Conservation (phyloP, 331 rosid species). For the Cydonia oblonga region DNA sequence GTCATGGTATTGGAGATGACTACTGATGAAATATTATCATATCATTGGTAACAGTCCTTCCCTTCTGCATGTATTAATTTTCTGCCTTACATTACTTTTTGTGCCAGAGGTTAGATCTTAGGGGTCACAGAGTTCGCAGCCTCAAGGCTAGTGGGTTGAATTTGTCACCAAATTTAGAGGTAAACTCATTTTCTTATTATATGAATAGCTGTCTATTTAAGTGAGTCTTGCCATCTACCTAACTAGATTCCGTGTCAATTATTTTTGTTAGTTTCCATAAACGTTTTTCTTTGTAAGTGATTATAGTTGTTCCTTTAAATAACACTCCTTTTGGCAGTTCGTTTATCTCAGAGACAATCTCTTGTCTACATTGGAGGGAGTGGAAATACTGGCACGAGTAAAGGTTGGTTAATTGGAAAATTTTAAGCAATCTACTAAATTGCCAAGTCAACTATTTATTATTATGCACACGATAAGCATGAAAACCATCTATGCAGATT, state of each 20-base stretch:
- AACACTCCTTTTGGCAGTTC: slow-evolving; percentile 51
- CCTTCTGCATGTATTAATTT: slow-evolving; percentile 3
- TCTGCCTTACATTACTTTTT: slow-evolving; percentile 8
- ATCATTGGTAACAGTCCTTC: neutral
- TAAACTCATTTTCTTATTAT: slow-evolving; percentile 21
- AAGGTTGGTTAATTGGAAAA: slow-evolving; percentile 66
- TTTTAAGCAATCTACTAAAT: too few species aligned
- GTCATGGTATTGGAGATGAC: neutral
- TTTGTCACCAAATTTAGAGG: slow-evolving; percentile 89
- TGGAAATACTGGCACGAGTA: slow-evolving; percentile 76
- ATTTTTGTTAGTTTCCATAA: neutral
- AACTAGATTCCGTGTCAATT: neutral
- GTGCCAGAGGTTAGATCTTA: slow-evolving; percentile 84
- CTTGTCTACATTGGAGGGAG: slow-evolving; percentile 87
- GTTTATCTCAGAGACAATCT: slow-evolving; percentile 95
- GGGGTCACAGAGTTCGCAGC: slow-evolving; percentile 93
- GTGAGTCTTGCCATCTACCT: neutral
- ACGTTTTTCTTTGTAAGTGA: neutral
- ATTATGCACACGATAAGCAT: neutral
- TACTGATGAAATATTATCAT: neutral
- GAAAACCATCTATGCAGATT: slow-evolving; percentile 2
- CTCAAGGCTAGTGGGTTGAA: slow-evolving; percentile 85
- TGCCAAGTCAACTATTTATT: neutral
- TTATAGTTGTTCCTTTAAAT: slow-evolving; percentile 2
- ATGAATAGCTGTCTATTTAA: slow-evolving; percentile 1